Percentiles rank a stretch among this genome's conserved stretches.
These are phyloP conservation scores for Coccinonectria pachysandricola DNA, from an alignment of 2,329 filamentous ascomycete genomes.

Conservation along the genomic window DNA sequence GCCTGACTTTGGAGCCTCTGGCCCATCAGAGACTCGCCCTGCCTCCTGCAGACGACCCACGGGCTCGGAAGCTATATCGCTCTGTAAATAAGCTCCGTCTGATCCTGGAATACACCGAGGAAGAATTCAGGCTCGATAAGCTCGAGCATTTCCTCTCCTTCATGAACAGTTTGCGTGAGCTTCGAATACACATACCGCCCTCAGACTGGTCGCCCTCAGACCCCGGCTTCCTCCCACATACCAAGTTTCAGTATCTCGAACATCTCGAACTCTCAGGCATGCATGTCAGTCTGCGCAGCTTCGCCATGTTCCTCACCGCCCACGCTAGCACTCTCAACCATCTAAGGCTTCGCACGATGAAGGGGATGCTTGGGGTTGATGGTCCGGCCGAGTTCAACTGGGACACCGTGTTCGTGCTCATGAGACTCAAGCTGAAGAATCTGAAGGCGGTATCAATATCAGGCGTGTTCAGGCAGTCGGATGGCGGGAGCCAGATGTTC, in stretches of 20 bases:
- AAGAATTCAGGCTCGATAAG: slow-evolving; percentile 6
- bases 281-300: slow-evolving; percentile 7
- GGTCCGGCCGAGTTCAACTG: slow-evolving; percentile 5
- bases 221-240: slow-evolving; percentile 9
- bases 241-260: slow-evolving; percentile 11
- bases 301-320: slow-evolving; percentile 7
- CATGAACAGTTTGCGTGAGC: slow-evolving; percentile 11
- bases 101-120: slow-evolving; percentile 3
- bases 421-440: slow-evolving; percentile 3
- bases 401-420: slow-evolving; percentile 10
- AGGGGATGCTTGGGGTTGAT: slow-evolving; percentile 5
- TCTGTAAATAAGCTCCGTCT: slow-evolving; percentile 8
- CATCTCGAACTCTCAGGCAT: slow-evolving; percentile 7
- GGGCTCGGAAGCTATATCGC: slow-evolving; percentile 5
- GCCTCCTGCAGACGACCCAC: slow-evolving; percentile 3
- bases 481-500: slow-evolving; percentile 1
- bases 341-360: slow-evolving; percentile 5
- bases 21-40: slow-evolving; percentile 4
- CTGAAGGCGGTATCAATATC: slow-evolving; percentile 5
- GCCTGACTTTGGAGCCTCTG: slow-evolving; percentile 12
- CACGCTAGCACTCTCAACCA: slow-evolving; percentile 9
- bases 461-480: slow-evolving; percentile 7
- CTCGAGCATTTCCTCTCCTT: slow-evolving; percentile 12
- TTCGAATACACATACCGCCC: slow-evolving; percentile 5
- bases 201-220: slow-evolving; percentile 3